Evolutionary conservation across 2,329 filamentous ascomycete species (phyloP).

Genomic region (Botrytis medusae): DNA sequence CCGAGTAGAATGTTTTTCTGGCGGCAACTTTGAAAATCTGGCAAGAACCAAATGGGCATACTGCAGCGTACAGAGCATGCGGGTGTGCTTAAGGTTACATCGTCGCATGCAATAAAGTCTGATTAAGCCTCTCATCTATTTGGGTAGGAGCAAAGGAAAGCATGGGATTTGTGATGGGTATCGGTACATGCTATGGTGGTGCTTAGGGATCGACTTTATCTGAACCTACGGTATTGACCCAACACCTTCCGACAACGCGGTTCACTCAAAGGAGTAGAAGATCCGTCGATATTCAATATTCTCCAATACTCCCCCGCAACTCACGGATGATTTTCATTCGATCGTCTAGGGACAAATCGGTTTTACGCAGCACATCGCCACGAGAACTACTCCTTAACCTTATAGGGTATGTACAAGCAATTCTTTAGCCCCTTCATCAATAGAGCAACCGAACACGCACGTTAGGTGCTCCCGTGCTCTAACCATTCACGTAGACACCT

Average conservation of each 20-base stretch:
- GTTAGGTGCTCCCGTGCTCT: neutral
- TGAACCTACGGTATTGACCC: neutral
- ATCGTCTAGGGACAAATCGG: neutral
- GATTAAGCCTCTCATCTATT: neutral
- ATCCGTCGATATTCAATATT: conserved; percentile 11
- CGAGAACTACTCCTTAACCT: neutral
- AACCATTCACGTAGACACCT: neutral
- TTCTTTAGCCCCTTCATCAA: neutral
- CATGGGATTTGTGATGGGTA: neutral
- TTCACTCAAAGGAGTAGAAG: conserved; percentile 7
- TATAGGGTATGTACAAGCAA: neutral
- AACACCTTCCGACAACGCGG: neutral
- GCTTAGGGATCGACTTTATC: neutral
- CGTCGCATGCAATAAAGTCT: neutral
- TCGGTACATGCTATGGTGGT: neutral
- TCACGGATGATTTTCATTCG: conserved; percentile 4
- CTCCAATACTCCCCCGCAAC: conserved; percentile 2
- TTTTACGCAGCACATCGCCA: neutral
- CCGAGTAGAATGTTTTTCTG: neutral
- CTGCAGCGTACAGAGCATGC: neutral
- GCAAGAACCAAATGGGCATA: neutral
- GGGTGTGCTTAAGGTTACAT: neutral
- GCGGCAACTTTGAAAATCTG: neutral
- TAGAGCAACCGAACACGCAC: conserved; percentile 2
- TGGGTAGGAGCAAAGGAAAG: neutral